Evolutionary conservation across 108 stramenopile genomes (phyloP).

Genomic region (Thalassiosira profunda): DNA sequence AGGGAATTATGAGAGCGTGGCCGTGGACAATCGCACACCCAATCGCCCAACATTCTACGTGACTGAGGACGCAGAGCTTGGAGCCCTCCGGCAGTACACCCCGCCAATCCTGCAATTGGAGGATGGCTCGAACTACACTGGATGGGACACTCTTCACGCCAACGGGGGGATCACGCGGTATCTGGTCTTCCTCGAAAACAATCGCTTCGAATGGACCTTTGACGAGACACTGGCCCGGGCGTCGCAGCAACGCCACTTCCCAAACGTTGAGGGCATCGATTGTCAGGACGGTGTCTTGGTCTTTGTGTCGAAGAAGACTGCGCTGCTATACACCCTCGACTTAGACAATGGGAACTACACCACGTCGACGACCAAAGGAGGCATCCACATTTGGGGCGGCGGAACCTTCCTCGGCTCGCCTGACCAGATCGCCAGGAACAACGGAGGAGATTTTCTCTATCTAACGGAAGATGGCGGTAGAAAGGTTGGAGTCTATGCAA

Average conservation of each 20-base stretch:
- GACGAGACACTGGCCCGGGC: background rate
- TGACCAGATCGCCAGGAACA: background rate
- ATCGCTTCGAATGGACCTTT: background rate
- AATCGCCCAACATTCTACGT: background rate
- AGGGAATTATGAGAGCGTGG: conserved; percentile 51
- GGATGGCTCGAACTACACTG: background rate
- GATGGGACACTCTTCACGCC: background rate
- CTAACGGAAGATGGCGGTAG: conserved; percentile 31
- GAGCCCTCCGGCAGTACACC: conserved; percentile 29
- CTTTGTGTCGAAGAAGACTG: background rate
- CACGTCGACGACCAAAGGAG: background rate
- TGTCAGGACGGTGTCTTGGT: background rate
- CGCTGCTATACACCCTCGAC: background rate
- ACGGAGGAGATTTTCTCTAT: conserved; percentile 10
- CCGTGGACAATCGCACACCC: background rate
- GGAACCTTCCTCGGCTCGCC: background rate
- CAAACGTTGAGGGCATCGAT: background rate
- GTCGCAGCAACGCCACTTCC: background rate
- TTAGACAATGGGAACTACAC: background rate
- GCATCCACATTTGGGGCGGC: background rate
- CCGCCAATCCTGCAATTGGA: too few species aligned
- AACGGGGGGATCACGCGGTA: background rate
- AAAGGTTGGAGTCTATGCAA: conserved; percentile 13
- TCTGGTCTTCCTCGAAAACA: background rate
- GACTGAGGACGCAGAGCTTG: background rate